Base-by-base conservation (phyloP, 2,329 filamentous ascomycete genomes). In the Pyrenophora seminiperda region DNA sequence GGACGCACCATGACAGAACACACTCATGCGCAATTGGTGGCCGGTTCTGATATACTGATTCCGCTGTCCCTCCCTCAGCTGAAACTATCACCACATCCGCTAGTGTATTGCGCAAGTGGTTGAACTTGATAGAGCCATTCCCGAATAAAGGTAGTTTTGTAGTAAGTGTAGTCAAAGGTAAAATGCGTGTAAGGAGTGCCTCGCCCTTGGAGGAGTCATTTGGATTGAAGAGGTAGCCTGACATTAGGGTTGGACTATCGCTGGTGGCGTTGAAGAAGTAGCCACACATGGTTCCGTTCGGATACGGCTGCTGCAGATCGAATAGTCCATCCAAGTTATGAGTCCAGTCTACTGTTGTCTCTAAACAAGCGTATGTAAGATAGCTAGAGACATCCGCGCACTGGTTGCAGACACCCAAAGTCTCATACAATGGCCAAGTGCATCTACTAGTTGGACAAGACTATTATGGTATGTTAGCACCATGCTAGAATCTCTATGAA, bases 381-480 rank as follows among this genome's bases (percentile, higher is more conserved):
- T 56, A 7, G 0, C 53, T 4, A 0, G 63, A 42, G 0, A 64
- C 39, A 3, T 66, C 64, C 1, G n/a, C 41, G 15, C 67, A 71
- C 1, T 45, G 9, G 17, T 64, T 70, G 17, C 67, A 71, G 0
- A 68, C 31, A 1, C 32, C 63, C 0, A 71, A 46, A 0, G 66
- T 65, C 0, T 71, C 54, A 19, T 69, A 69, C 0, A 4, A 9
- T 0, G 62, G 60, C 62, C 63, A 71, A 0, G 62, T 63, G 17
- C 68, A 71, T 5, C 66, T 70, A 9, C 61, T 66, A 0, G 58
- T 65, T 0, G 65, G 66, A 7, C 68, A 71, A 0, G 61, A 31
- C 0, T 24, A 7, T 2, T 2, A 7, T 2, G 3, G 6, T 2
- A 7, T 24, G 22, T 24, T 24, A 24, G 22, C 22, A 7, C n/a